phyloP scores from a whole-genome alignment of 2,329 filamentous ascomycete species.

The Scedosporium minutisporum region DNA sequence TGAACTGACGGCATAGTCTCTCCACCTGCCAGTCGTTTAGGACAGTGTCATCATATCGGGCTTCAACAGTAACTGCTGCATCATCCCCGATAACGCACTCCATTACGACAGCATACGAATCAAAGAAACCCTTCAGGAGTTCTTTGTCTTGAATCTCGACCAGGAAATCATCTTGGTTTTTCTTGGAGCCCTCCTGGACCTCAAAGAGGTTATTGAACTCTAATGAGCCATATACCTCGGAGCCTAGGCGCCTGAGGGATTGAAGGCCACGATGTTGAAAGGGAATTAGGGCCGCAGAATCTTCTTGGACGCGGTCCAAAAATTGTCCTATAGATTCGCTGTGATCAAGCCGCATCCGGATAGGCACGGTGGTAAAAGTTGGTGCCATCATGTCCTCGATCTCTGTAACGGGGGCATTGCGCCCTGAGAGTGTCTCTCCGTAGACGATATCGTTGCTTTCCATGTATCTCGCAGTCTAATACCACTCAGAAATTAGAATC shows the following conservation, averaged over 20 bases:
- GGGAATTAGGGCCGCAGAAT: conserved; percentile 11
- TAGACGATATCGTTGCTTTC: conserved; percentile 19
- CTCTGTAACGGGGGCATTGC: conserved; percentile 14
- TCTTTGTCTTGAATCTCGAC: no score
- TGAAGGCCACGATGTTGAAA: conserved; percentile 14
- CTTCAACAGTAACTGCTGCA: neutral
- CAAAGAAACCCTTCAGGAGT: no score
- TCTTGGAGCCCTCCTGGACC: neutral
- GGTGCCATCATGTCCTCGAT: conserved; percentile 17
- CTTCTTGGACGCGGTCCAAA: conserved; percentile 18
- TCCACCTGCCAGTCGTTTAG: neutral
- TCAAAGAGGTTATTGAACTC: neutral
- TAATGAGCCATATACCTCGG: neutral
- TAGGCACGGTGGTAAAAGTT: conserved; percentile 18
- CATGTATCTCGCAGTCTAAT: no score
- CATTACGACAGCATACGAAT: no score
- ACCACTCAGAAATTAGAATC: no score
- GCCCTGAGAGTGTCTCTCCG: conserved; percentile 15
- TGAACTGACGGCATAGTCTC: neutral
- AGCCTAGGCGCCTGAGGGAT: neutral
- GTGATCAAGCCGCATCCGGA: conserved; percentile 19
- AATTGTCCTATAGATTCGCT: conserved; percentile 23
- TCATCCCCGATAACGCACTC: no score
- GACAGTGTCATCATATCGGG: neutral
- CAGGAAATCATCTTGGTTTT: neutral